Percentiles rank a stretch among this genome's conserved stretches.
These are phyloP conservation scores for Aspergillus sparsus DNA, from an alignment of 495 filamentous ascomycete genomes.

Conservation along the genomic window DNA sequence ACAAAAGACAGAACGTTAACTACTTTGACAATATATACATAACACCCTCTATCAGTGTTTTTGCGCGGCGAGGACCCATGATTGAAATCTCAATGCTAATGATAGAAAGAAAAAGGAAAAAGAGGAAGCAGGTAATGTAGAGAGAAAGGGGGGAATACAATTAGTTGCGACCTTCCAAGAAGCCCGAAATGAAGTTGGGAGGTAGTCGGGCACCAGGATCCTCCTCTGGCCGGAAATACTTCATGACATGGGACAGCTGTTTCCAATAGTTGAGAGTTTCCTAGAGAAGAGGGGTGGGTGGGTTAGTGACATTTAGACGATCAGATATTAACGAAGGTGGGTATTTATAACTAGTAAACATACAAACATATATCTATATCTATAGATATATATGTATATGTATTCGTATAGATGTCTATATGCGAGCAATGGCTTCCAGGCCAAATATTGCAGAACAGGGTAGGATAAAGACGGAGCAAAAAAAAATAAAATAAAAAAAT, in stretches of 20 bases:
- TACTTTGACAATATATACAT: slow-evolving; percentile 49
- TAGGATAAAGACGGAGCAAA: background rate
- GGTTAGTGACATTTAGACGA: background rate
- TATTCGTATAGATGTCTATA: too few relatives aligned
- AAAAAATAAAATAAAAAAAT: background rate
- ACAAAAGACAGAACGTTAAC: slow-evolving; percentile 26
- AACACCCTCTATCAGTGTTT: slow-evolving; percentile 38
- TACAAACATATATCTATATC: background rate
- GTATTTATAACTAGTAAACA: slow-evolving; percentile 1
- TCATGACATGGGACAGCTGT: slow-evolving; percentile 92
- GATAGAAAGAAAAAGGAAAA: slow-evolving; percentile 23
- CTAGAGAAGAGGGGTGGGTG: slow-evolving; percentile 41
- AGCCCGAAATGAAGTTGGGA: slow-evolving; percentile 84
- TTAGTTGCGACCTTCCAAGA: slow-evolving; percentile 72
- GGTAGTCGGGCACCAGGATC: slow-evolving; percentile 77
- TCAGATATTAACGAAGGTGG: background rate
- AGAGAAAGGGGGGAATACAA: slow-evolving; percentile 15
- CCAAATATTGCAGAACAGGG: background rate
- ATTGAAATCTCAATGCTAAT: slow-evolving; percentile 31
- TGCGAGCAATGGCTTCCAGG: background rate
- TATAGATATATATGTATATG: too few relatives aligned
- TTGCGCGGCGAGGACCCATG: slow-evolving; percentile 22
- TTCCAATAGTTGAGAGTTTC: slow-evolving; percentile 99
- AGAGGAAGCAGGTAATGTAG: background rate
- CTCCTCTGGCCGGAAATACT: slow-evolving; percentile 92